phyloP scores from a whole-genome alignment of 78 protist genomes.

The Creolimax fragrantissima region DNA sequence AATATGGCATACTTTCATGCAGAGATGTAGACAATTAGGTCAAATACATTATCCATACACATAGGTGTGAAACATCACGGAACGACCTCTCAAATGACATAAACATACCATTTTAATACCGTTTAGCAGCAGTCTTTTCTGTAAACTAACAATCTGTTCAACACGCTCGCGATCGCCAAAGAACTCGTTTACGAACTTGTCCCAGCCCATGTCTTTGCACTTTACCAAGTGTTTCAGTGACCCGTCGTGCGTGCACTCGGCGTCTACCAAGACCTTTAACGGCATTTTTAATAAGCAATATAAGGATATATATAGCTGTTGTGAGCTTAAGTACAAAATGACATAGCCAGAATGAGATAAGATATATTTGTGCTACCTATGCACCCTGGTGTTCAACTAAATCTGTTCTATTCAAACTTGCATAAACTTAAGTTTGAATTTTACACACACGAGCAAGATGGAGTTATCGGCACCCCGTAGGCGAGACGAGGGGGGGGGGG shows the following conservation, averaged over 20 bases:
- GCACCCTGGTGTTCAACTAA: too few species aligned
- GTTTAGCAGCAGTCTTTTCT: neutral
- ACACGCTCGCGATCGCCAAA: neutral
- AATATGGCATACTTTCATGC: too few species aligned
- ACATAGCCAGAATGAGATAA: neutral
- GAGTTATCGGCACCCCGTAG: too few species aligned
- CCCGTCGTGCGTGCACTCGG: constrained; percentile 75
- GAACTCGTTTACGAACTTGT: neutral
- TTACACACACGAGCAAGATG: too few species aligned
- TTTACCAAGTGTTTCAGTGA: constrained; percentile 45
- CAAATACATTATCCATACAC: too few species aligned
- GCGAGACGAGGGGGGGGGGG: too few species aligned
- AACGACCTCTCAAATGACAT: too few species aligned
- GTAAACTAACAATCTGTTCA: neutral
- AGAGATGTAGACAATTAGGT: constrained; percentile 23
- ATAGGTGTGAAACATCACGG: neutral
- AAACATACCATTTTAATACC: neutral
- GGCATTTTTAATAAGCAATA: neutral
- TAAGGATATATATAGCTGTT: neutral
- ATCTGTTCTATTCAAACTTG: too few species aligned
- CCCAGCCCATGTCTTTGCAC: constrained; percentile 28
- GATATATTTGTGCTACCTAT: neutral
- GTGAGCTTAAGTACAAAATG: neutral
- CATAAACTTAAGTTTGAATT: too few species aligned
- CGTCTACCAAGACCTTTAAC: constrained; percentile 55